phyloP scores from a whole-genome alignment of 768 basidiomycete genomes.

The Mycena capillaripes region DNA sequence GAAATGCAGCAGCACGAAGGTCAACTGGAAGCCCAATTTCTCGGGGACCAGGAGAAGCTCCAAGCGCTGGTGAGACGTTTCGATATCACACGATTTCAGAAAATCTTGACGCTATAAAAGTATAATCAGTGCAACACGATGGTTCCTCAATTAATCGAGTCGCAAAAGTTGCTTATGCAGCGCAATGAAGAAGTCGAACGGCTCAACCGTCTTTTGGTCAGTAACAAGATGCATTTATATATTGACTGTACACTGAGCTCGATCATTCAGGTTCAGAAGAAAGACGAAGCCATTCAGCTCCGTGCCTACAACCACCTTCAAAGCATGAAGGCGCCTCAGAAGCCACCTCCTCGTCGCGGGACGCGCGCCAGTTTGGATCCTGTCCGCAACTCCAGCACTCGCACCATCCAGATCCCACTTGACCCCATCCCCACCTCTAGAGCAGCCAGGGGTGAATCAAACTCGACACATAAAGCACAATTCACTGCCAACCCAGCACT shows the following conservation, averaged over 20 bases:
- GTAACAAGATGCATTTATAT: background rate
- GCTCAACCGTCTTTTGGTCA: constrained; percentile 22
- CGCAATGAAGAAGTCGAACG: constrained; percentile 21
- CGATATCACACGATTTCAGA: background rate
- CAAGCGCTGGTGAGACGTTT: constrained; percentile 20
- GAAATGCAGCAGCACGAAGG: constrained; percentile 24
- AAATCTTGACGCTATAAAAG: constrained; percentile 19
- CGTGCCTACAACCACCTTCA: constrained; percentile 11
- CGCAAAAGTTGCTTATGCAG: constrained; percentile 22
- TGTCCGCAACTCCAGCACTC: constrained; percentile 15
- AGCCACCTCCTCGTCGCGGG: constrained; percentile 25
- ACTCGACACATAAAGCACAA: constrained; percentile 13
- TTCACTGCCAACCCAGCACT: constrained; percentile 14
- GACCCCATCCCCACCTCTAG: constrained; percentile 9
- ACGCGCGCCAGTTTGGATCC: constrained; percentile 28
- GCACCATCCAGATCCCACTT: constrained; percentile 28
- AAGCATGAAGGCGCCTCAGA: constrained; percentile 19
- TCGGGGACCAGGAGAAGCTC: constrained; percentile 28
- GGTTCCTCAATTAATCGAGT: constrained; percentile 21
- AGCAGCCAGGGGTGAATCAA: background rate
- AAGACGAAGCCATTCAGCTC: constrained; percentile 25
- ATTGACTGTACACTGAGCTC: constrained; percentile 5
- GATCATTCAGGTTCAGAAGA: constrained; percentile 19
- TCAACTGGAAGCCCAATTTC: constrained; percentile 25
- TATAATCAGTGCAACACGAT: background rate